Evolutionary conservation across 352 stramenopile genomes (phyloP).

Genomic region (Plasmopara viticola): DNA sequence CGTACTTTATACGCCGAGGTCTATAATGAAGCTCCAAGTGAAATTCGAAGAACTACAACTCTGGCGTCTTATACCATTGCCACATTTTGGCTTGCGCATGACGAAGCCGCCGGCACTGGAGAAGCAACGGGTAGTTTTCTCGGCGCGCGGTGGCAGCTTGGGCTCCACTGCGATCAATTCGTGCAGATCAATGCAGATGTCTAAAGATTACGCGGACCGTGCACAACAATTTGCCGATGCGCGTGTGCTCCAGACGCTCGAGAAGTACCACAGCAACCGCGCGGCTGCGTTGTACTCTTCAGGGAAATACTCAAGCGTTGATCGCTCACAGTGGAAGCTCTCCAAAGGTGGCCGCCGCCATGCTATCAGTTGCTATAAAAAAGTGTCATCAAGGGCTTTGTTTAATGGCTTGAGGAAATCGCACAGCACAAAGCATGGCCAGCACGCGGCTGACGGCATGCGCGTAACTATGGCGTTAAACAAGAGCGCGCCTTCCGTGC

Average conservation of each 20-base stretch:
- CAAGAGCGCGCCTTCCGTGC: constrained; percentile 9
- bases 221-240: constrained; percentile 30
- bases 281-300: constrained; percentile 17
- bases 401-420: constrained; percentile 12
- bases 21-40: too few species aligned
- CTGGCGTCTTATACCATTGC: too few species aligned
- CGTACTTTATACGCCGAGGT: too few species aligned
- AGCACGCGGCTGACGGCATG: constrained; percentile 3
- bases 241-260: constrained; percentile 29
- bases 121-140: constrained; percentile 13
- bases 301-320: constrained; percentile 12
- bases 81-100: constrained; percentile 5
- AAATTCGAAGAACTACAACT: too few species aligned
- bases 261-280: constrained; percentile 36
- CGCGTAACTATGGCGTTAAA: constrained; percentile 20
- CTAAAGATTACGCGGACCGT: constrained; percentile 24
- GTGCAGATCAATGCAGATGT: constrained; percentile 22
- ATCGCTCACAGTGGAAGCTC: constrained; percentile 41
- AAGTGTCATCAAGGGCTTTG: constrained; percentile 9
- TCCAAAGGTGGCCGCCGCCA: constrained; percentile 33
- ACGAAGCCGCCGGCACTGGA: constrained; percentile 4
- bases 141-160: constrained; percentile 7
- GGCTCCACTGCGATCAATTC: constrained; percentile 8
- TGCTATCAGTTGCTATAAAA: constrained; percentile 38
- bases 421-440: constrained; percentile 6